Conservation (phyloP, 2,329 filamentous ascomycete genomes). For the Colletotrichum sp. region DNA sequence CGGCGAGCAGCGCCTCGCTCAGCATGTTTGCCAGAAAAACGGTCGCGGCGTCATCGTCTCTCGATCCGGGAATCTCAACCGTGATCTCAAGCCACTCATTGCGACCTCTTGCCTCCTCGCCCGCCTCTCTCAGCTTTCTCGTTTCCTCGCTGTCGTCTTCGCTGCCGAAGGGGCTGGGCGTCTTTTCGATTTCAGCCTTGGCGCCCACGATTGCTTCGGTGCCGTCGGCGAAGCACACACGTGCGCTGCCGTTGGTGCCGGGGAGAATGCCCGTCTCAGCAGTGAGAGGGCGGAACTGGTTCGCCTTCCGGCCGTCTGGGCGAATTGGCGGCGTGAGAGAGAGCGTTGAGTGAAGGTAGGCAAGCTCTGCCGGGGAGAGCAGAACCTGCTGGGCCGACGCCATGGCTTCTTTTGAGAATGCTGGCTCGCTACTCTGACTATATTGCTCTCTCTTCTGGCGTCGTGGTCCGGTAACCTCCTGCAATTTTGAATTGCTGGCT, state of each 20-base stretch:
- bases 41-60: constrained; percentile 90
- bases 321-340: constrained; percentile 83
- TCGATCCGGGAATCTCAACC: constrained; percentile 88
- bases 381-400: constrained; percentile 65
- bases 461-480: background rate
- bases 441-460: background rate
- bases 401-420: background rate
- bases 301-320: constrained; percentile 81
- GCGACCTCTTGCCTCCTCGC: constrained; percentile 46
- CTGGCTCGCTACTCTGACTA: background rate
- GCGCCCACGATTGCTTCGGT: constrained; percentile 96
- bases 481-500: background rate
- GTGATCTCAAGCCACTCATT: constrained; percentile 86
- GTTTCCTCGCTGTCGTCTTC: constrained; percentile 45
- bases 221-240: constrained; percentile 93
- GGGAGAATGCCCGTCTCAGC: constrained; percentile 92
- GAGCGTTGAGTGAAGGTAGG: constrained; percentile 91
- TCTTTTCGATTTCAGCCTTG: constrained; percentile 92
- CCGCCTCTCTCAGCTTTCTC: constrained; percentile 31
- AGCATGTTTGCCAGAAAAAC: constrained; percentile 90
- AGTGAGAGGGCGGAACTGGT: constrained; percentile 87
- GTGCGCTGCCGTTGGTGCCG: constrained; percentile 87
- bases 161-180: constrained; percentile 35
- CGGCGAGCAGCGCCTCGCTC: constrained; percentile 81
- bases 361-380: constrained; percentile 93